Percentiles rank a stretch among this genome's conserved stretches.
phyloP scores from a whole-genome alignment of 306 rosid species.

The Pueraria montana region DNA sequence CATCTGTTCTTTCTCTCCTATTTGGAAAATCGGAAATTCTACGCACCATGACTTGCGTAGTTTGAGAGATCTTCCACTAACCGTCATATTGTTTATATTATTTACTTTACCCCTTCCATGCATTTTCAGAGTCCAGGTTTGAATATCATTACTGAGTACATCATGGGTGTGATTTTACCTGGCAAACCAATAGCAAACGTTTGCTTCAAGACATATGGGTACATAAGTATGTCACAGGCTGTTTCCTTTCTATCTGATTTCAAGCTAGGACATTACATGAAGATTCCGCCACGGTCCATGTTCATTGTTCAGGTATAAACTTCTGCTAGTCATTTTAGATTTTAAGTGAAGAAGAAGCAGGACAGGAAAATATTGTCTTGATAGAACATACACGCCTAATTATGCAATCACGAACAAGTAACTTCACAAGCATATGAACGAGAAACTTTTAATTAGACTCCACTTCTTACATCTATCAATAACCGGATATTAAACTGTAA shows the following conservation, averaged over 20 bases:
- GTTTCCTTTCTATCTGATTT: conserved; percentile 70
- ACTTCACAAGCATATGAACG: too few relatives aligned
- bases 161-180: conserved; percentile 75
- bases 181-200: conserved; percentile 78
- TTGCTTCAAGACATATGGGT: conserved; percentile 83
- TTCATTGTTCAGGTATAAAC: conserved; percentile 73
- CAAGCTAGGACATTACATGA: conserved; percentile 82
- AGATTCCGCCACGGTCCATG: conserved; percentile 76
- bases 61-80: not conserved
- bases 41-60: too few relatives aligned
- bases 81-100: not conserved
- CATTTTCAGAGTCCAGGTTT: conserved; percentile 67
- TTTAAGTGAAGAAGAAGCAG: not conserved
- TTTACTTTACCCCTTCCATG: not conserved
- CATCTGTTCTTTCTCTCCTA: not conserved
- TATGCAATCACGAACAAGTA: not conserved
- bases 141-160: conserved; percentile 70
- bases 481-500: not conserved
- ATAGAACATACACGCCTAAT: not conserved
- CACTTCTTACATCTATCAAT: not conserved
- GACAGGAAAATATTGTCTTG: not conserved
- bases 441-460: not conserved
- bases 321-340: not conserved
- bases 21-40: too few relatives aligned
- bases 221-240: conserved; percentile 79